Evolutionary conservation across 2,329 filamentous ascomycete genomes (phyloP).

Genomic region (Mycosphaerella arachidis): DNA sequence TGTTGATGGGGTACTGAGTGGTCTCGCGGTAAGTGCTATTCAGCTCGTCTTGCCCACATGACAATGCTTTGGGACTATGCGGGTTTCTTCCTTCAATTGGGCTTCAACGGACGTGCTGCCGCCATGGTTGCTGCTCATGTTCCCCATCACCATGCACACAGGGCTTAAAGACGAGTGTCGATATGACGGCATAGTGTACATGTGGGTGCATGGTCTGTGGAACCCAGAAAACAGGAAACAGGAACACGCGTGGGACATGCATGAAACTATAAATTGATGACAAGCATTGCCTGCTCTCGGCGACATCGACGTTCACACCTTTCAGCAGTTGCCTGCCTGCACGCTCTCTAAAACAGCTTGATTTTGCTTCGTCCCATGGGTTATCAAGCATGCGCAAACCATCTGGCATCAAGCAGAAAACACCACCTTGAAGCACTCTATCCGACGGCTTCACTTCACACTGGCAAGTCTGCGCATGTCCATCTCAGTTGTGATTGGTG

Average conservation of each 20-base stretch:
- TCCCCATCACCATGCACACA: not conserved
- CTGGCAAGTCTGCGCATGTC: no score
- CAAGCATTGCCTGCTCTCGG: no score
- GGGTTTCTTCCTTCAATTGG: not conserved
- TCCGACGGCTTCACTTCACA: no score
- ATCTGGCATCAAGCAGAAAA: no score
- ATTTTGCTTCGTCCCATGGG: no score
- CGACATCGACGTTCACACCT: no score
- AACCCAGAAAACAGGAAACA: not conserved
- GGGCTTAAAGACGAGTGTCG: not conserved
- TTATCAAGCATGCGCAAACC: no score
- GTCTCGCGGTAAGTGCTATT: not conserved
- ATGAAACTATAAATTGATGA: not conserved
- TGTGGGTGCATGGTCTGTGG: not conserved
- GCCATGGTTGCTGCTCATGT: not conserved
- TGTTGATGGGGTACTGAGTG: no score
- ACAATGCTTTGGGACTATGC: not conserved
- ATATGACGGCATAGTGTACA: not conserved
- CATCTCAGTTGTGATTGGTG: no score
- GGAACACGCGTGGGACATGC: not conserved
- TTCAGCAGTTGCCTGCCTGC: no score
- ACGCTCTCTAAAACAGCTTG: no score
- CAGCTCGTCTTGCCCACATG: not conserved
- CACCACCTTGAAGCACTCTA: no score
- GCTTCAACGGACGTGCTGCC: not conserved